These are phyloP conservation scores for Themeda triandra DNA, from an alignment of 176 grass and related monocot species.

Conservation along the genomic window DNA sequence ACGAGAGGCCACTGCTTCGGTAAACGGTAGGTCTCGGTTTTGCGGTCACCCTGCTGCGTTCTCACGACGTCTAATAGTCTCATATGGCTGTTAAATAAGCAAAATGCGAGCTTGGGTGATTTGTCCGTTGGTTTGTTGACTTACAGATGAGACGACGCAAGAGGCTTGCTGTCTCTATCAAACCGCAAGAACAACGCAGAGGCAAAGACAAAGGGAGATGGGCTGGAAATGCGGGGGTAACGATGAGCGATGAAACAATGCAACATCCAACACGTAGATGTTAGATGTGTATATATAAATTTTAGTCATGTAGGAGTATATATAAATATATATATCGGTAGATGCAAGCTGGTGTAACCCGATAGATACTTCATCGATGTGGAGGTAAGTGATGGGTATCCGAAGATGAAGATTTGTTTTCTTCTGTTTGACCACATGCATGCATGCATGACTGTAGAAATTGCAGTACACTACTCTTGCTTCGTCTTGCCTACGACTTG, in stretches of 20 bases:
- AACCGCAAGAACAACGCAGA: background rate
- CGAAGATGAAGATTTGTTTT: background rate
- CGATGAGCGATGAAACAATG: background rate
- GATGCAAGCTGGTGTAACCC: background rate
- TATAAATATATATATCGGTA: slow-evolving; percentile 6
- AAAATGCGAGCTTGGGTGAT: background rate
- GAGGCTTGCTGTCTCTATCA: background rate
- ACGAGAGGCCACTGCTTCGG: slow-evolving; percentile 11
- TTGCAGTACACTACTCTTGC: background rate
- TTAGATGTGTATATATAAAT: background rate
- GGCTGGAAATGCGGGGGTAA: background rate
- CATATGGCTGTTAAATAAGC: background rate
- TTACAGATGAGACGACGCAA: background rate
- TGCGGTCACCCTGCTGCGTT: background rate
- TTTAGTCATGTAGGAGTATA: background rate
- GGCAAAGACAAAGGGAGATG: background rate
- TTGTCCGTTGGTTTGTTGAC: background rate
- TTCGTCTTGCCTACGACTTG: background rate
- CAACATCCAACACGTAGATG: background rate
- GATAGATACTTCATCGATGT: background rate
- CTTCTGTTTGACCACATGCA: slow-evolving; percentile 6
- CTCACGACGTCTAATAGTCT: background rate
- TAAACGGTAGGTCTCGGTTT: slow-evolving; percentile 24
- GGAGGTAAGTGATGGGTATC: background rate
- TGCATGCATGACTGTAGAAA: background rate